These are phyloP conservation scores for Macadamia integrifolia DNA, from an alignment of 164 flowering plant genomes.

Conservation along the genomic window DNA sequence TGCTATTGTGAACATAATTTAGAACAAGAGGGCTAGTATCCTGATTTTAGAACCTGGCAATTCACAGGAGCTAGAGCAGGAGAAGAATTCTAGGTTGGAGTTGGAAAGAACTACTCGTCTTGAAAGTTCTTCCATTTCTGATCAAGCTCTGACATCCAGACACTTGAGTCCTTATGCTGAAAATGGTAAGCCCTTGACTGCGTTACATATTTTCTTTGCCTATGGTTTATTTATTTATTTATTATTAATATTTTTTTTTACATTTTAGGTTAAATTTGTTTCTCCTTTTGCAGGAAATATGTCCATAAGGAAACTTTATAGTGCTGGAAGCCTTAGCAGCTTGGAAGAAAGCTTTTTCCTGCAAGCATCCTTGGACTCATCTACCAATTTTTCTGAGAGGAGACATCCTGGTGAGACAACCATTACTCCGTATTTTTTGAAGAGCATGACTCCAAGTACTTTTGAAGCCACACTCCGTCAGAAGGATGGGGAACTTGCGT, in stretches of 20 bases:
- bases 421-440: constrained; percentile 70
- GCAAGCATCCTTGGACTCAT: constrained; percentile 89
- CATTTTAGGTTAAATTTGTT: not conserved
- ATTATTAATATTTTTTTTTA: not conserved
- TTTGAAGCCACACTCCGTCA: constrained; percentile 91
- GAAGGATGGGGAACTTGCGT: constrained; percentile 97
- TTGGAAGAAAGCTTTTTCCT: constrained; percentile 93
- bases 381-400: constrained; percentile 62
- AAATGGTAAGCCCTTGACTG: constrained; percentile 49
- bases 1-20: no score
- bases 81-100: constrained; percentile 73
- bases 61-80: constrained; percentile 74
- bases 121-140: constrained; percentile 40
- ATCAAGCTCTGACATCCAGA: constrained; percentile 47
- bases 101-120: constrained; percentile 57
- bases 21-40: not conserved
- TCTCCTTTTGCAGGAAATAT: constrained; percentile 36
- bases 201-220: not conserved
- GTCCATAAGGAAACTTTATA: constrained; percentile 64
- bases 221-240: not conserved
- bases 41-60: constrained; percentile 1
- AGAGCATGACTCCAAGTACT: constrained; percentile 85
- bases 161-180: constrained; percentile 41
- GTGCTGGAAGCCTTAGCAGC: constrained; percentile 84
- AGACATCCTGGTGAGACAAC: constrained; percentile 49